Conservation (phyloP, 2,329 filamentous ascomycete species). For the Ophiostoma australiae region DNA sequence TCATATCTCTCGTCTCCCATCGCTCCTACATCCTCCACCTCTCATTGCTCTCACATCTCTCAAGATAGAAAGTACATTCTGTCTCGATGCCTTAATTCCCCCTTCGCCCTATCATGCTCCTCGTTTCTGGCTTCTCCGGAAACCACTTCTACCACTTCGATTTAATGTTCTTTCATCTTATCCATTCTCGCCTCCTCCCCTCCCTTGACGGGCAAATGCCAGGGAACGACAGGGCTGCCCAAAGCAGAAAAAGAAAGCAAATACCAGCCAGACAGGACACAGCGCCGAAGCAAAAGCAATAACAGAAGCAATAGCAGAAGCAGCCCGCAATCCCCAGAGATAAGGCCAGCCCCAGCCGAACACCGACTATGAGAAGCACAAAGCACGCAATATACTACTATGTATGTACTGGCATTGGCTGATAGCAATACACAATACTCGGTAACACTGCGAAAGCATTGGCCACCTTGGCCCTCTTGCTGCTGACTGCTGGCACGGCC, state of each 20-base stretch:
- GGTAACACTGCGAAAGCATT: neutral
- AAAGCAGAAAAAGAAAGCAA: neutral
- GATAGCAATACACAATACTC: neutral
- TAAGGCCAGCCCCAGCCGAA: conserved; percentile 8
- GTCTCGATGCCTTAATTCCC: too few species aligned
- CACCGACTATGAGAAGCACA: neutral
- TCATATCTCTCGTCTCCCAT: neutral
- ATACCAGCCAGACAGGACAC: neutral
- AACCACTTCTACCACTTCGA: neutral
- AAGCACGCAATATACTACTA: neutral
- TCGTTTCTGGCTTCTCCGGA: conserved; percentile 1
- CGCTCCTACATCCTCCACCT: too few species aligned
- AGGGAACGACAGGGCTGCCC: neutral
- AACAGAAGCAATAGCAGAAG: neutral
- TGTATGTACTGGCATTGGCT: neutral
- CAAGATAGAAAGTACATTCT: too few species aligned
- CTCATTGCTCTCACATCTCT: too few species aligned
- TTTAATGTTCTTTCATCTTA: neutral
- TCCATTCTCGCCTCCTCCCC: conserved; percentile 1
- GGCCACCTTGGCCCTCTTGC: conserved; percentile 2
- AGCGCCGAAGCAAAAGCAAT: neutral
- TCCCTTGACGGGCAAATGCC: neutral
- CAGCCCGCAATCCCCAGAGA: neutral
- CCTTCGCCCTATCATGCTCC: neutral
- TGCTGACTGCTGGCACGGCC: neutral